Evolutionary conservation across 2,329 filamentous ascomycete species (phyloP).

Genomic region (Xylaria sp.): DNA sequence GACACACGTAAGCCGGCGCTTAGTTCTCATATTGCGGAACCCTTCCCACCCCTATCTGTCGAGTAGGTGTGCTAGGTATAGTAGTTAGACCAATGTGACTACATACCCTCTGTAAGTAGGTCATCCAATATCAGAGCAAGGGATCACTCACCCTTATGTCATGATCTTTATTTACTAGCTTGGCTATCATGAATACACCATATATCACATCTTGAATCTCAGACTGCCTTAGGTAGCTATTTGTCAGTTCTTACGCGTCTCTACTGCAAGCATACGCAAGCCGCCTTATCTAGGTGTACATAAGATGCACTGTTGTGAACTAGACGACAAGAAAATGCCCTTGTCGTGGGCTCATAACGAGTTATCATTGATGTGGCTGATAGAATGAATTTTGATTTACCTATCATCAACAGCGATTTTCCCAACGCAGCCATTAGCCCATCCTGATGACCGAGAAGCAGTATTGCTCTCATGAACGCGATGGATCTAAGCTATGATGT

Average conservation of each 20-base stretch:
- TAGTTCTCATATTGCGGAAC: not conserved
- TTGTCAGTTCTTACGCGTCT: not conserved
- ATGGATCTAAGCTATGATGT: too few relatives aligned
- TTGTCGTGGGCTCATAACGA: not conserved
- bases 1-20: constrained; percentile 17
- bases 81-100: too few relatives aligned
- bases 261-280: not conserved
- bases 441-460: too few relatives aligned
- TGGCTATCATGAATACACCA: not conserved
- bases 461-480: not conserved
- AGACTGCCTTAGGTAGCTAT: not conserved
- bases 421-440: not conserved
- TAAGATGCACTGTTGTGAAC: not conserved
- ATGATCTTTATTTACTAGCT: not conserved
- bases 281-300: not conserved
- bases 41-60: not conserved
- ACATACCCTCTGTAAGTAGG: not conserved
- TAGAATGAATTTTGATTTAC: too few relatives aligned
- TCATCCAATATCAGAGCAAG: not conserved
- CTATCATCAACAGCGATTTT: too few relatives aligned
- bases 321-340: not conserved
- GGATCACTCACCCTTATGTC: not conserved
- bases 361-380: not conserved
- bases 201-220: not conserved
- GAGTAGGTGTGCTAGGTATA: too few relatives aligned